These are phyloP conservation scores for Sanchytrium tribonematis DNA, from an alignment of 371 early-diverging fungal genomes.

Conservation along the genomic window DNA sequence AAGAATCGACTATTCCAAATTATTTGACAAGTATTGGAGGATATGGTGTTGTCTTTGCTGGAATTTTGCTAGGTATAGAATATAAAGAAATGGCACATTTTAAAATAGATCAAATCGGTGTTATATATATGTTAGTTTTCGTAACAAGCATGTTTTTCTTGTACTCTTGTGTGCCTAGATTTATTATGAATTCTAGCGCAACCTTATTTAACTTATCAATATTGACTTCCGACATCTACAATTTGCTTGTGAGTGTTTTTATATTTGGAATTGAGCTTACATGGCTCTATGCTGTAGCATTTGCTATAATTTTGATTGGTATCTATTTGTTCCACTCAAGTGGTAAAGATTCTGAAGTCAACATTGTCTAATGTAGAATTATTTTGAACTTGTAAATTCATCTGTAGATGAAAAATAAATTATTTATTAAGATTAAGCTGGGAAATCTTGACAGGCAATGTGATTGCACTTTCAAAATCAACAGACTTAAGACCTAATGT, in stretches of 20 bases:
- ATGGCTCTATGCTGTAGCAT: not conserved
- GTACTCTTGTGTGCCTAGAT: not conserved
- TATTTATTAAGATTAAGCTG: no score
- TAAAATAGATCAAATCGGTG: not conserved
- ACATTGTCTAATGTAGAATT: no score
- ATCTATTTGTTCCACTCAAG: not conserved
- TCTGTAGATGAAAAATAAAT: no score
- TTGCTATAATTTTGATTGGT: not conserved
- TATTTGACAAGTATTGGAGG: not conserved
- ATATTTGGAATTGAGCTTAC: not conserved
- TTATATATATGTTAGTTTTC: not conserved
- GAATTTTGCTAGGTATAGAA: not conserved
- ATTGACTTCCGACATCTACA: not conserved
- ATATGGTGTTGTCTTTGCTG: not conserved
- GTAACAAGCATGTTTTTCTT: not conserved
- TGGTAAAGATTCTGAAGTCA: not conserved
- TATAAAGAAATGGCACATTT: not conserved
- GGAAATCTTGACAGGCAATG: not conserved
- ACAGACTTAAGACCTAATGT: not conserved
- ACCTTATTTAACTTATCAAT: not conserved
- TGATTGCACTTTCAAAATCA: not conserved
- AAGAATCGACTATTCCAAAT: not conserved
- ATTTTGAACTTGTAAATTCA: no score
- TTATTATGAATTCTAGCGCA: not conserved
- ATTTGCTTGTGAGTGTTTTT: not conserved